Evolutionary conservation across 805 yeast species (phyloP).

Genomic region (Nakazawaea wickerhamii): DNA sequence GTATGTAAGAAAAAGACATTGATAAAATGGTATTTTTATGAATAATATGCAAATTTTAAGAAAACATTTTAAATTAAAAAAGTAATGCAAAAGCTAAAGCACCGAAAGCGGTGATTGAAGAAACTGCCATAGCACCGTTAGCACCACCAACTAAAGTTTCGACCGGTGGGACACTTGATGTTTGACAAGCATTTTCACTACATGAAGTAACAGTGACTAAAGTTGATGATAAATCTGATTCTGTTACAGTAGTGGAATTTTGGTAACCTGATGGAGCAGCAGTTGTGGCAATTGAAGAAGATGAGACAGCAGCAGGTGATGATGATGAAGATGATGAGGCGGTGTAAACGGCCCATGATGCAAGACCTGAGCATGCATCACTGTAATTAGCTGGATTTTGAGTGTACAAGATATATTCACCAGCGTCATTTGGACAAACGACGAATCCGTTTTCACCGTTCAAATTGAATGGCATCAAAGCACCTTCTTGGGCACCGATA

Average conservation of each 20-base stretch:
- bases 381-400: slow-evolving; percentile 1
- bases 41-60: too few species aligned
- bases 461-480: slow-evolving; percentile 7
- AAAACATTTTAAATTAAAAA: too few species aligned
- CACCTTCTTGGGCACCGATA: slow-evolving; percentile 6
- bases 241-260: slow-evolving; percentile 17
- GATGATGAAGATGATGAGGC: neutral
- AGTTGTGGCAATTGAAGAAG: slow-evolving; percentile 15
- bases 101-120: slow-evolving; percentile 5
- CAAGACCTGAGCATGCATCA: slow-evolving; percentile 8
- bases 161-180: neutral
- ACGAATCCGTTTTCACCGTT: slow-evolving; percentile 8
- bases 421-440: slow-evolving; percentile 6
- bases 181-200: slow-evolving; percentile 14
- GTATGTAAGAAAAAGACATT: too few species aligned
- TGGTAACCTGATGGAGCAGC: slow-evolving; percentile 16
- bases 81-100: slow-evolving; percentile 7
- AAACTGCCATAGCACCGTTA: neutral
- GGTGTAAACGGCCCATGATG: slow-evolving; percentile 2
- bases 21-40: too few species aligned
- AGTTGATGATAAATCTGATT: slow-evolving; percentile 20
- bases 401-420: slow-evolving; percentile 4
- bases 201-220: slow-evolving; percentile 25
- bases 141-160: slow-evolving; percentile 4
- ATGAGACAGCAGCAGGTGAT: neutral